Evolutionary conservation across 2,329 filamentous ascomycete species (phyloP).

Genomic region (Keithomyces neogunnii): DNA sequence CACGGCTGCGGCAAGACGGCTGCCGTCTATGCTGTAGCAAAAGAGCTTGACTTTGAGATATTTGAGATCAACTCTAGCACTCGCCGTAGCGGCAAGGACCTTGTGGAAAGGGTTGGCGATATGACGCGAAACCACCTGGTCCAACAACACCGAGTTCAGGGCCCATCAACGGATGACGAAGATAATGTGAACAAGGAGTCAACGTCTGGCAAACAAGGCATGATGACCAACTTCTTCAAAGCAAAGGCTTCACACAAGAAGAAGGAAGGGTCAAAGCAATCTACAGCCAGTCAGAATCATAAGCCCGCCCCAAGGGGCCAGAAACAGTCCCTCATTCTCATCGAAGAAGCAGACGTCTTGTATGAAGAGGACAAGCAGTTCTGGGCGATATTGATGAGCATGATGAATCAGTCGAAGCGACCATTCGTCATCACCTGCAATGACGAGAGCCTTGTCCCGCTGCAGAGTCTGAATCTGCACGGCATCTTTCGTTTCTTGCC

Average conservation of each 20-base stretch:
- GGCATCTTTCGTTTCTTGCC: constrained; percentile 71
- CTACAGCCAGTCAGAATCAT: constrained; percentile 11
- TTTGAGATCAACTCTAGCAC: constrained; percentile 89
- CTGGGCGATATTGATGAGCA: constrained; percentile 70
- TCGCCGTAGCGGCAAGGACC: constrained; percentile 78
- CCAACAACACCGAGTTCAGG: constrained; percentile 33
- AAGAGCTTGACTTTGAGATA: constrained; percentile 84
- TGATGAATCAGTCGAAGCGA: constrained; percentile 78
- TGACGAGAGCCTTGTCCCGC: constrained; percentile 73
- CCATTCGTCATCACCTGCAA: constrained; percentile 96
- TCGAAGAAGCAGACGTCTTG: constrained; percentile 89
- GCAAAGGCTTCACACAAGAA: constrained; percentile 28
- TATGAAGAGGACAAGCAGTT: constrained; percentile 96
- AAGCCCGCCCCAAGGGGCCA: constrained; percentile 41
- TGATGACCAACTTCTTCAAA: constrained; percentile 75
- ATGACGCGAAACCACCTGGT: constrained; percentile 97
- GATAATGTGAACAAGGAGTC: constrained; percentile 38
- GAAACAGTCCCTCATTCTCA: constrained; percentile 86
- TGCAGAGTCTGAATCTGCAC: constrained; percentile 67
- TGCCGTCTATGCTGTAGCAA: constrained; percentile 82
- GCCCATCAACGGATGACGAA: constrained; percentile 19
- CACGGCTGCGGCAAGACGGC: constrained; percentile 90
- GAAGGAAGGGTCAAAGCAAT: constrained; percentile 18
- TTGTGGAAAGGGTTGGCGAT: constrained; percentile 86
- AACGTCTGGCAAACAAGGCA: constrained; percentile 65